A percentile compares a stretch with the other conserved stretches of the same genome.
Conservation (phyloP, 768 basidiomycete species). For the Agaricus blazei region DNA sequence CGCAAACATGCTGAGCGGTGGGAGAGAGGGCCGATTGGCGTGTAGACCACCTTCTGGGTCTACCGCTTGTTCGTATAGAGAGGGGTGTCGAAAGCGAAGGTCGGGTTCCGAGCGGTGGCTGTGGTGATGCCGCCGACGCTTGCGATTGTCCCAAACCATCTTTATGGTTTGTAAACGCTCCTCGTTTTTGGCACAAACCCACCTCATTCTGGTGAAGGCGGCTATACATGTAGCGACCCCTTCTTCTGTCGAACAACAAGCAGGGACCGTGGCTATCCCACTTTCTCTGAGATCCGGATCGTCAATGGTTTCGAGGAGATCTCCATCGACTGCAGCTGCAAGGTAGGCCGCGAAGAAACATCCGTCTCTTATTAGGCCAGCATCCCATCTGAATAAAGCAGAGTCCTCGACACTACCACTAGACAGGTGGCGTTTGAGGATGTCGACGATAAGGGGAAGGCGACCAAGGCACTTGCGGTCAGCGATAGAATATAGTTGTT, state of each 20-base stretch:
- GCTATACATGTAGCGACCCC: slow-evolving; percentile 55
- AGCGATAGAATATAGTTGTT: slow-evolving; percentile 44
- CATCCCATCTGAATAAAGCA: slow-evolving; percentile 79
- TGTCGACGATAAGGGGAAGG: slow-evolving; percentile 45
- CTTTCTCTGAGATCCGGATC: slow-evolving; percentile 29
- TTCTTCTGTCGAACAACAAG: slow-evolving; percentile 33
- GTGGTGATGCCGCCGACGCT: slow-evolving; percentile 26
- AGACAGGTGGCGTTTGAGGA: slow-evolving; percentile 46
- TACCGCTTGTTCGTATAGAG: slow-evolving; percentile 5
- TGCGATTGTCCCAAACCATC: slow-evolving; percentile 44
- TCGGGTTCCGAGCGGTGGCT: slow-evolving; percentile 12
- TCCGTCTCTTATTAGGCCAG: slow-evolving; percentile 82
- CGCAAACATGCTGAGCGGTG: slow-evolving; percentile 35
- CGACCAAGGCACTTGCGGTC: slow-evolving; percentile 44
- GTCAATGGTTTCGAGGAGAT: slow-evolving; percentile 30
- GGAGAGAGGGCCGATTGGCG: slow-evolving; percentile 40
- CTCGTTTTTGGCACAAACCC: slow-evolving; percentile 72
- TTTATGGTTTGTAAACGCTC: slow-evolving; percentile 64
- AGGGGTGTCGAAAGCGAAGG: slow-evolving; percentile 9
- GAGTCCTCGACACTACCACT: slow-evolving; percentile 21
- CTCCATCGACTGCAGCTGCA: slow-evolving; percentile 57
- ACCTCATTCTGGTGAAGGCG: slow-evolving; percentile 78
- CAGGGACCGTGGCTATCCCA: slow-evolving; percentile 21
- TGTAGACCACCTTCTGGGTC: slow-evolving; percentile 19
- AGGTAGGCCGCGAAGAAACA: slow-evolving; percentile 84